phyloP scores from a whole-genome alignment of 208 protist species.

The Trypanosoma caninum region DNA sequence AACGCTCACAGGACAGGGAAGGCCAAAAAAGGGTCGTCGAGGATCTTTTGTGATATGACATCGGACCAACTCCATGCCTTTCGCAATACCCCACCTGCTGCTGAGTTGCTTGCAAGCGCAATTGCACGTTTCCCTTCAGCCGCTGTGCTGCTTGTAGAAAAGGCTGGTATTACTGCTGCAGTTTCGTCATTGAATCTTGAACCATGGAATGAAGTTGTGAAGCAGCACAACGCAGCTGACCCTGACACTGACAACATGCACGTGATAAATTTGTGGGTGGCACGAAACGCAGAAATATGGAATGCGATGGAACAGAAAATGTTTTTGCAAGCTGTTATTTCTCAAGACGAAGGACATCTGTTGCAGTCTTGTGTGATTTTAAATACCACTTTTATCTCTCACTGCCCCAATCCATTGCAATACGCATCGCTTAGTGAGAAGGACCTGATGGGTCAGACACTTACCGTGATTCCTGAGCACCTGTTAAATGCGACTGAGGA shows the following conservation, averaged over 20 bases:
- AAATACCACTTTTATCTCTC: not conserved
- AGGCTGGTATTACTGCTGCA: slow-evolving; percentile 29
- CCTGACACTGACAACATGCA: slow-evolving; percentile 12
- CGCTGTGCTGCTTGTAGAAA: slow-evolving; percentile 49
- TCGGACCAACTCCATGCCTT: slow-evolving; percentile 27
- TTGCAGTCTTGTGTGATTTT: not conserved
- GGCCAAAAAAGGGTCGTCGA: slow-evolving; percentile 24
- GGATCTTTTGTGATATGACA: slow-evolving; percentile 54
- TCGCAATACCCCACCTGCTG: slow-evolving; percentile 32
- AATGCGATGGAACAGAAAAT: slow-evolving; percentile 38
- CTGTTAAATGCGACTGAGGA: slow-evolving; percentile 26
- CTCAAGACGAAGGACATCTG: slow-evolving; percentile 15
- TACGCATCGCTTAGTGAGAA: slow-evolving; percentile 29
- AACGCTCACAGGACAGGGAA: not conserved
- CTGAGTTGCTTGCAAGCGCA: slow-evolving; percentile 42
- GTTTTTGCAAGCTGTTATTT: slow-evolving; percentile 24
- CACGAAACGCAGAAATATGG: slow-evolving; percentile 79
- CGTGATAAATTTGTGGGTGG: slow-evolving; percentile 48
- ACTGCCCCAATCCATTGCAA: slow-evolving; percentile 2
- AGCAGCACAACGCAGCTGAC: slow-evolving; percentile 13
- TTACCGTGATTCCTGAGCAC: slow-evolving; percentile 47
- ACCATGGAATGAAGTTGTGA: slow-evolving; percentile 21
- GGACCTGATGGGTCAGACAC: slow-evolving; percentile 34
- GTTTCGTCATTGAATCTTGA: slow-evolving; percentile 23
- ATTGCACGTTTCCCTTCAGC: slow-evolving; percentile 55